Evolutionary conservation across 2,329 filamentous ascomycete genomes (phyloP).

Genomic region (Pseudocercospora fuligena): DNA sequence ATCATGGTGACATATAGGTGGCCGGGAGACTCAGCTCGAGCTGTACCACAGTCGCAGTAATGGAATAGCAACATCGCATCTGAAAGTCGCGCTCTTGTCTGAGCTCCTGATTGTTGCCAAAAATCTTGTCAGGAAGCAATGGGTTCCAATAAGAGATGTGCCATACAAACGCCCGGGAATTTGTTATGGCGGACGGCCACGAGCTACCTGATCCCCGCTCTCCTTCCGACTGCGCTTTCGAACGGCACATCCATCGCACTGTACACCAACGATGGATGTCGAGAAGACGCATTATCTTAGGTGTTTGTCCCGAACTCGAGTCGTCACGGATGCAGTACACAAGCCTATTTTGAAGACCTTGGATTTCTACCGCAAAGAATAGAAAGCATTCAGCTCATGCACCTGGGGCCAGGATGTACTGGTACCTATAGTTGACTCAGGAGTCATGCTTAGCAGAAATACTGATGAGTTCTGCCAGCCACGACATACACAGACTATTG

Average conservation of each 20-base stretch:
- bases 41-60: too few relatives aligned
- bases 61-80: too few relatives aligned
- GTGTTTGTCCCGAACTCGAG: not conserved
- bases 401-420: not conserved
- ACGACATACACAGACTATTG: not conserved
- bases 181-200: too few relatives aligned
- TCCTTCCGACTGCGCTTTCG: not conserved
- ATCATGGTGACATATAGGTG: too few relatives aligned
- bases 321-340: not conserved
- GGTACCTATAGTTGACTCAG: not conserved
- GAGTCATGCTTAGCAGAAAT: too few relatives aligned
- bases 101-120: too few relatives aligned
- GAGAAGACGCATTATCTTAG: not conserved
- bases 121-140: too few relatives aligned
- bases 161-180: too few relatives aligned
- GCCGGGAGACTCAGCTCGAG: too few relatives aligned
- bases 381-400: not conserved
- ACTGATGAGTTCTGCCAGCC: not conserved
- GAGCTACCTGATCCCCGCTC: too few relatives aligned
- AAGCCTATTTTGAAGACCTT: not conserved
- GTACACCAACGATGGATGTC: not conserved
- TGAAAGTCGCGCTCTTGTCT: too few relatives aligned
- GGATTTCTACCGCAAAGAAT: not conserved
- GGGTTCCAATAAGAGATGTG: too few relatives aligned
- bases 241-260: not conserved